Percentiles rank a stretch among this genome's conserved stretches.
These are phyloP conservation scores for Penicillium sclerotiorum DNA, from an alignment of 2,329 filamentous ascomycete genomes.

Conservation along the genomic window DNA sequence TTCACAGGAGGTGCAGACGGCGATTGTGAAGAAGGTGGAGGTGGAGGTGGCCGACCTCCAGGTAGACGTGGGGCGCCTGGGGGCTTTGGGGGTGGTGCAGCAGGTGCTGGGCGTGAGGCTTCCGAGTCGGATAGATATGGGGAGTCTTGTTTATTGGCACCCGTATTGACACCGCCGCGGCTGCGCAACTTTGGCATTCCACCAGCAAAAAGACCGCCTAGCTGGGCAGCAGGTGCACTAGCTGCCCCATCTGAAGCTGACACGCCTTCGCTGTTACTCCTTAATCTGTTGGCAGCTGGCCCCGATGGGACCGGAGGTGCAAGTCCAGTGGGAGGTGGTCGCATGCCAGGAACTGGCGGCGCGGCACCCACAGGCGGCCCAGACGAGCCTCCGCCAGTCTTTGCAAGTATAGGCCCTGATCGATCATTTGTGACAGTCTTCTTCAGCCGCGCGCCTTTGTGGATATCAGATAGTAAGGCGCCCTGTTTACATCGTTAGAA, in stretches of 20 bases:
- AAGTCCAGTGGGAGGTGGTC: slow-evolving; percentile 23
- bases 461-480: slow-evolving; percentile 84
- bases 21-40: slow-evolving; percentile 53
- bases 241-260: slow-evolving; percentile 48
- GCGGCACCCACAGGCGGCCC: slow-evolving; percentile 71
- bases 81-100: slow-evolving; percentile 58
- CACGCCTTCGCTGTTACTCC: slow-evolving; percentile 76
- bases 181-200: slow-evolving; percentile 96
- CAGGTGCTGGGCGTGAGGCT: slow-evolving; percentile 55
- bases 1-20: slow-evolving; percentile 56
- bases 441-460: slow-evolving; percentile 76
- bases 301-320: slow-evolving; percentile 55
- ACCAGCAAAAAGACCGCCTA: slow-evolving; percentile 85
- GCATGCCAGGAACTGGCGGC: slow-evolving; percentile 71
- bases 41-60: slow-evolving; percentile 51
- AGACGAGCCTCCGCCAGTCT: slow-evolving; percentile 57
- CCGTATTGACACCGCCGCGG: slow-evolving; percentile 77
- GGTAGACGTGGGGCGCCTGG: slow-evolving; percentile 59
- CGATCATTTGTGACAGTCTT: slow-evolving; percentile 91
- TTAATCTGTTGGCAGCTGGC: slow-evolving; percentile 60
- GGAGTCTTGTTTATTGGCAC: slow-evolving; percentile 67
- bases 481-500: slow-evolving; percentile 58
- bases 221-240: slow-evolving; percentile 64
- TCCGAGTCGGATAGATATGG: slow-evolving; percentile 84
- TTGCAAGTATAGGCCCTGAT: slow-evolving; percentile 73